Base-by-base conservation (phyloP, 2,329 filamentous ascomycete species). In the Intubia oerlemansii region DNA sequence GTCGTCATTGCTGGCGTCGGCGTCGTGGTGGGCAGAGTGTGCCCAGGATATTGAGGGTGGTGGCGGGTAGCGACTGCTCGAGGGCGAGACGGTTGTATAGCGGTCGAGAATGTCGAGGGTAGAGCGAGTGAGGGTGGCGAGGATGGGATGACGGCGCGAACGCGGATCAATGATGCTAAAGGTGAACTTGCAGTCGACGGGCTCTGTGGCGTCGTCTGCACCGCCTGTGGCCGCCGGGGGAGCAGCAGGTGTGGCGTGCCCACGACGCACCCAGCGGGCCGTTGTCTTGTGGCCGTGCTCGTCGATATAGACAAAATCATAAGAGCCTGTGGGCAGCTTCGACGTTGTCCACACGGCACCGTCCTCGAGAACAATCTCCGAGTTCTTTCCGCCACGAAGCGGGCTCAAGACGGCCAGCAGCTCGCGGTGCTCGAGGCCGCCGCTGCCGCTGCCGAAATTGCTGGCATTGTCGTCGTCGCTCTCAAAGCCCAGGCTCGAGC, bases 121-220 rank as follows among this genome's bases (percentile, higher is more conserved):
- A 5, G 58, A 56, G 10, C 59, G 59, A 4, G 64, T 71, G 25
- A 85, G 55, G 3, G 61, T 66, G 1, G 74, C 78, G 50, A 84
- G 62, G 41, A 84, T 66, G 5, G 79, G 77, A 42, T 85, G 78
- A 10, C 72, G 66, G 19, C 74, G 59, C 7, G 63, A 66, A 26
- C 62, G 61, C 0, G 75, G 66, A 39, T 76, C 66, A 40, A 85
- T 70, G 36, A 80, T 66, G 50, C 74, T 81, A 44, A 85, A 85
- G 7, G 68, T 79, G 52, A 72, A 84, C 43, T 66, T 69, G 32
- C 50, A 53, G 26, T 66, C 62, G 6, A 7, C 22, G 13, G 22
- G 22, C 7, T 8, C 7, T 10, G 18, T 19, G 19, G 26, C n/a
- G 14, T 25, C 31, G 7, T 25, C 24, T n/a, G n/a, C n/a, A n/a